These are phyloP conservation scores for Colletotrichum sp. DNA, from an alignment of 2,329 filamentous ascomycete species.

Conservation along the genomic window DNA sequence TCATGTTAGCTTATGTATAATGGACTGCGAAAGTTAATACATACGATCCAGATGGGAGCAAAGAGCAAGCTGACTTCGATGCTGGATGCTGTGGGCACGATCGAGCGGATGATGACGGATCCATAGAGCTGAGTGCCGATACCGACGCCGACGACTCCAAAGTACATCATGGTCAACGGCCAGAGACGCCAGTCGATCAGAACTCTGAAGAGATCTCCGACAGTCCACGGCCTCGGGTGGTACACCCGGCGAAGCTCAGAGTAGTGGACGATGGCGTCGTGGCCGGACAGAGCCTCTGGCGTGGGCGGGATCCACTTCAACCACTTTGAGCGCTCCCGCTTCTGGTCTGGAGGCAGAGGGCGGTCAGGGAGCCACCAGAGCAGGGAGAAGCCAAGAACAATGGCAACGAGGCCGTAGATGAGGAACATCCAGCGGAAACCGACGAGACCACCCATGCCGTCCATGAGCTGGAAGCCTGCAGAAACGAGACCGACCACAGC, in stretches of 20 bases:
- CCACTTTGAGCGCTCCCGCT: conserved; percentile 53
- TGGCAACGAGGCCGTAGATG: conserved; percentile 78
- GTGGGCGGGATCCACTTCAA: conserved; percentile 71
- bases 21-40: conserved; percentile 33
- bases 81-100: conserved; percentile 74
- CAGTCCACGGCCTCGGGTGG: conserved; percentile 73
- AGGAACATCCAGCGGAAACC: conserved; percentile 95
- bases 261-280: conserved; percentile 84
- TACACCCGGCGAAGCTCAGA: conserved; percentile 83
- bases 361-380: conserved; percentile 93
- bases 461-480: conserved; percentile 91
- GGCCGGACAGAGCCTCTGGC: conserved; percentile 74
- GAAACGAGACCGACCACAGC: conserved; percentile 89
- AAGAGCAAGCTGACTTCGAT: conserved; percentile 83
- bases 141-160: conserved; percentile 90
- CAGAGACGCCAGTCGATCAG: conserved; percentile 87
- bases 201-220: conserved; percentile 72
- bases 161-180: conserved; percentile 90
- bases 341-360: conserved; percentile 74
- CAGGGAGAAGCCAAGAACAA: conserved; percentile 73
- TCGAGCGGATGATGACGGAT: conserved; percentile 82
- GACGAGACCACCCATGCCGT: conserved; percentile 75
- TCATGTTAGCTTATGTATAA: not conserved
- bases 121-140: conserved; percentile 90
- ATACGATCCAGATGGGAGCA: conserved; percentile 89